Evolutionary conservation across 805 yeast species (phyloP).

Genomic region (Candida germanica): DNA sequence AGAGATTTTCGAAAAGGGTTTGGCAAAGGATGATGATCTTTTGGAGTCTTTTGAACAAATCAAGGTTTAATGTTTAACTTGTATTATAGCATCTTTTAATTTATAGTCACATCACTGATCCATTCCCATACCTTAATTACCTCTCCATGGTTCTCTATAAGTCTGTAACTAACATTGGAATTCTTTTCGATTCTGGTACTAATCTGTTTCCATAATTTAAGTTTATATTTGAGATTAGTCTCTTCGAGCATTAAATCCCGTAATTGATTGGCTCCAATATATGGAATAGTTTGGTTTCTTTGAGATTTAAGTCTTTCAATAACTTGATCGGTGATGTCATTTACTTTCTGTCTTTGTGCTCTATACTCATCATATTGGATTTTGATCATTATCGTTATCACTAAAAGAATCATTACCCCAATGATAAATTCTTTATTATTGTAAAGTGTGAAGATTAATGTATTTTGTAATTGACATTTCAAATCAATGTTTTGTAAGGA

Average conservation of each 20-base stretch:
- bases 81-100: too few species aligned
- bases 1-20: conserved; percentile 86
- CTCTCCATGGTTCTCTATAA: conserved; percentile 80
- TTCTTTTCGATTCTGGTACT: conserved; percentile 57
- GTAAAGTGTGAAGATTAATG: conserved; percentile 39
- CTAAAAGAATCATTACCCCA: conserved; percentile 13
- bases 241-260: conserved; percentile 60
- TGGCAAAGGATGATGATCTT: conserved; percentile 60
- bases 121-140: conserved; percentile 88
- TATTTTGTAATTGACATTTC: conserved; percentile 53
- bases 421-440: conserved; percentile 21
- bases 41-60: conserved; percentile 3
- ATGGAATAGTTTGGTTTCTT: conserved; percentile 33
- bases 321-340: conserved; percentile 46
- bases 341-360: conserved; percentile 39
- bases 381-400: conserved; percentile 15
- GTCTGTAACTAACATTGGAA: conserved; percentile 58
- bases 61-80: conserved; percentile 4
- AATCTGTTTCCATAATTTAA: conserved; percentile 59
- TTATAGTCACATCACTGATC: conserved; percentile 48
- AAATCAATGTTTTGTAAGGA: conserved; percentile 61
- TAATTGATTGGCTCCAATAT: conserved; percentile 67
- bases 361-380: conserved; percentile 33
- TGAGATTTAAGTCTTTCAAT: conserved; percentile 44
- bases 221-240: conserved; percentile 34